Evolutionary conservation across 768 basidiomycete species (phyloP).

Genomic region (Psilocybe azurescens): DNA sequence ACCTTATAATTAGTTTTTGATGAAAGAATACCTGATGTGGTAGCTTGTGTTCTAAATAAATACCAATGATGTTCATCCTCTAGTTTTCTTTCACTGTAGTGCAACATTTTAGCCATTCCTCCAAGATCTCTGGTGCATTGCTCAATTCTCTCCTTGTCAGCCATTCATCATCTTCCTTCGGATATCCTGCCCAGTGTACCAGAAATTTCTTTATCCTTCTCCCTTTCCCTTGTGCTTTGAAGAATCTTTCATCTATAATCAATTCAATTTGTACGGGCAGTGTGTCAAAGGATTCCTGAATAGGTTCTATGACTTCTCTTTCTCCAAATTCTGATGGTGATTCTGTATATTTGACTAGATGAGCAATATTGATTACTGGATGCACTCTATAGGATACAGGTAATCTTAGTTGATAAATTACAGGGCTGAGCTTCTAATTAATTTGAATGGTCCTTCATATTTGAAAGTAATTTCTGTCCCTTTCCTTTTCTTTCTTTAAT

Average conservation of each 20-base stretch:
- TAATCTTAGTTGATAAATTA: slow-evolving; percentile 24
- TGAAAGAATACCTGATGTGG: too few species aligned
- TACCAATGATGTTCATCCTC: too few species aligned
- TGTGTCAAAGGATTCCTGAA: not conserved
- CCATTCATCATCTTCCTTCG: slow-evolving; percentile 4
- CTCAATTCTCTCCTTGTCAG: slow-evolving; percentile 1
- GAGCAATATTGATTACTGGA: slow-evolving; percentile 27
- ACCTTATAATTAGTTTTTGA: too few species aligned
- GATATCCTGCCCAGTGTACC: slow-evolving; percentile 3
- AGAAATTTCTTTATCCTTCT: not conserved
- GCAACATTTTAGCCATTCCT: too few species aligned
- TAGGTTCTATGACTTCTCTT: slow-evolving; percentile 6
- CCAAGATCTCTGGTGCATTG: slow-evolving; percentile 1
- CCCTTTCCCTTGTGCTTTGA: not conserved
- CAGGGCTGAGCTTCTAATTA: slow-evolving; percentile 26
- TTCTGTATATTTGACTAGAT: slow-evolving; percentile 23
- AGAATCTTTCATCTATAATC: slow-evolving; percentile 24
- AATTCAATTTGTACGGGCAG: slow-evolving; percentile 24
- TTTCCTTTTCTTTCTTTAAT: too few species aligned
- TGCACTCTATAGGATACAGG: slow-evolving; percentile 24
- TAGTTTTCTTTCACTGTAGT: too few species aligned
- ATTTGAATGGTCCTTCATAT: slow-evolving; percentile 31
- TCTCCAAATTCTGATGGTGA: slow-evolving; percentile 20
- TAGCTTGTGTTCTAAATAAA: too few species aligned
- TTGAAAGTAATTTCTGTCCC: too few species aligned